phyloP scores from a whole-genome alignment of 2,329 filamentous ascomycete species.

The Cercospora sojina region DNA sequence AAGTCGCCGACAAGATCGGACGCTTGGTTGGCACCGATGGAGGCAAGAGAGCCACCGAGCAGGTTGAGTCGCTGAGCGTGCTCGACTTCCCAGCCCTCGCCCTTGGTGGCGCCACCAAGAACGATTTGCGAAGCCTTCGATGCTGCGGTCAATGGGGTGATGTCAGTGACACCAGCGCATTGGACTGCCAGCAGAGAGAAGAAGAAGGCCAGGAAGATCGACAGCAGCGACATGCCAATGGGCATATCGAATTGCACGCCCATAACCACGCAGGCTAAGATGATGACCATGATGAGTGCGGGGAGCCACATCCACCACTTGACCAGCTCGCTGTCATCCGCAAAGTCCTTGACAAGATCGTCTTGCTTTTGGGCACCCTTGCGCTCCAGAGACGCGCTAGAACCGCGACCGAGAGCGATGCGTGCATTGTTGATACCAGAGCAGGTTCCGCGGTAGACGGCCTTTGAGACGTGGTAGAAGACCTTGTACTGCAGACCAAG shows the following conservation, averaged over 20 bases:
- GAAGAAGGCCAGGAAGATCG: conserved; percentile 58
- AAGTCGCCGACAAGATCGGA: conserved; percentile 62
- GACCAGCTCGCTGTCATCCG: conserved; percentile 49
- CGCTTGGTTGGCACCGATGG: conserved; percentile 43
- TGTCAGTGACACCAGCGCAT: conserved; percentile 55
- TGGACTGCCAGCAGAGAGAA: conserved; percentile 63
- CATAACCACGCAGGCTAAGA: conserved; percentile 52
- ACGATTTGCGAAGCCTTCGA: conserved; percentile 69
- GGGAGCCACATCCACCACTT: conserved; percentile 55
- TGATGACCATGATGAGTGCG: conserved; percentile 50
- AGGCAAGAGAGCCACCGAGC: conserved; percentile 56
- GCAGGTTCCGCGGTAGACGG: conserved; percentile 50
- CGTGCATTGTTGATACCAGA: conserved; percentile 44
- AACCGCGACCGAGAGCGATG: conserved; percentile 45
- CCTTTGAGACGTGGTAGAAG: conserved; percentile 50
- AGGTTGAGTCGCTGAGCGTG: conserved; percentile 65
- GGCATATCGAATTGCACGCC: conserved; percentile 57
- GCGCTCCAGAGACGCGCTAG: conserved; percentile 44
- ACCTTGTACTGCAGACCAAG: conserved; percentile 39
- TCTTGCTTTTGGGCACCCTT: conserved; percentile 42
- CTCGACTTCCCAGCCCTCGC: conserved; percentile 50
- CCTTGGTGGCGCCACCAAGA: conserved; percentile 63
- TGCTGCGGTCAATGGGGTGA: conserved; percentile 64
- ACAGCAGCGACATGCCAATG: conserved; percentile 57
- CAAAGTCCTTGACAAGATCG: conserved; percentile 53